Conservation (phyloP, 768 basidiomycete genomes). For the Flagelloscypha sp. region DNA sequence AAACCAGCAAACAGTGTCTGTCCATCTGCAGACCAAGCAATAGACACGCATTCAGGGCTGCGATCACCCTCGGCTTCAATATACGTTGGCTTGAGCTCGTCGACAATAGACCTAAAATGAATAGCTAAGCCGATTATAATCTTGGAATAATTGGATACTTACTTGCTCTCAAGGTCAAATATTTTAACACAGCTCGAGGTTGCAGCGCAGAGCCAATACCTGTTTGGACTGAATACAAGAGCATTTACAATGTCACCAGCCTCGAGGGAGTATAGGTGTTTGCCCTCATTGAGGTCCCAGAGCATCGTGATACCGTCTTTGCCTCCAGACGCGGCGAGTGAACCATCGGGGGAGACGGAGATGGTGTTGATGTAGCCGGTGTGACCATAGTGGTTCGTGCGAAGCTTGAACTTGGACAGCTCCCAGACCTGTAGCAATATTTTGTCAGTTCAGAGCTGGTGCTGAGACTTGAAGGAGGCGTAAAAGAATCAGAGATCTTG, state of each 20-base stretch:
- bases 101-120: slow-evolving; percentile 77
- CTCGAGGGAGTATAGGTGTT: slow-evolving; percentile 99
- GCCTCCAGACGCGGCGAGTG: slow-evolving; percentile 96
- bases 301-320: slow-evolving; percentile 99
- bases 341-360: slow-evolving; percentile 98
- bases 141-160: slow-evolving; percentile 26
- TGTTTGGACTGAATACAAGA: slow-evolving; percentile 98
- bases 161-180: slow-evolving; percentile 99
- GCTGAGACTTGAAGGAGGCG: slow-evolving; percentile 7
- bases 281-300: slow-evolving; percentile 99
- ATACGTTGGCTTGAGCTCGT: slow-evolving; percentile 96
- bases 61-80: slow-evolving; percentile 63
- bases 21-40: slow-evolving; percentile 98
- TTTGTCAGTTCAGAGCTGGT: slow-evolving; percentile 13
- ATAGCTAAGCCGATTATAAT: slow-evolving; percentile 5
- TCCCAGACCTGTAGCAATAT: slow-evolving; percentile 81
- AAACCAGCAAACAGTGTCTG: slow-evolving; percentile 96
- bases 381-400: slow-evolving; percentile 99
- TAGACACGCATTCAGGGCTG: slow-evolving; percentile 87
- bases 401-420: slow-evolving; percentile 98
- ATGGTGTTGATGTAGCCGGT: slow-evolving; percentile 98
- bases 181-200: slow-evolving; percentile 97
- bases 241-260: slow-evolving; percentile 98
- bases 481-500: slow-evolving; percentile 65
- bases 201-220: slow-evolving; percentile 99